Conservation (phyloP, 2,329 filamentous ascomycete species). For the Colletotrichum costaricense region DNA sequence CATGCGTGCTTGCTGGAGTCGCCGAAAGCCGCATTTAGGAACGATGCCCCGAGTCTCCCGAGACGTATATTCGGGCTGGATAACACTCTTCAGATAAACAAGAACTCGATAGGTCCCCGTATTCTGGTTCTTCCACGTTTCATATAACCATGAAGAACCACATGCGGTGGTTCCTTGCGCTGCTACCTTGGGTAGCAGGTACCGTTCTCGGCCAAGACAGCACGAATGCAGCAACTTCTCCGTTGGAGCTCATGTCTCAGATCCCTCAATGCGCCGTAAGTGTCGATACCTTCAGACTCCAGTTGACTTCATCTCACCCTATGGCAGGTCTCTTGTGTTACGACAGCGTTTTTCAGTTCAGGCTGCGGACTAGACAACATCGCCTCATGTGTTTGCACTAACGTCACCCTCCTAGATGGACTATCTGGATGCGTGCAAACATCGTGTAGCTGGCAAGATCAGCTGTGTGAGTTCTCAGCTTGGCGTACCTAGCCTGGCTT, state of each 20-base stretch:
- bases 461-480: constrained; percentile 1
- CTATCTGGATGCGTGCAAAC: constrained; percentile 20
- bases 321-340: neutral
- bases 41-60: constrained; percentile 19
- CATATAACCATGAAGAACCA: constrained; percentile 15
- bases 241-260: constrained; percentile 3
- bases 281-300: neutral
- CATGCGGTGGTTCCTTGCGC: constrained; percentile 1
- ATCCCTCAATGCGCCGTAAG: constrained; percentile 23
- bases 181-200: constrained; percentile 23
- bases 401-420: constrained; percentile 11
- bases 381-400: constrained; percentile 24
- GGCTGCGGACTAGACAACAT: constrained; percentile 13
- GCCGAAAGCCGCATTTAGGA: constrained; percentile 2
- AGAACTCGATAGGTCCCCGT: neutral
- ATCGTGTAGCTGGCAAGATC: constrained; percentile 17
- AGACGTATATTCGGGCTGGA: neutral
- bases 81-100: neutral
- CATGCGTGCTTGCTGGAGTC: neutral
- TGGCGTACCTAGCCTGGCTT: accelerated
- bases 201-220: neutral
- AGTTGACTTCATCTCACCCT: neutral
- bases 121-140: neutral
- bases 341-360: neutral
- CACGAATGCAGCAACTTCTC: neutral